phyloP scores from a whole-genome alignment of 2,329 filamentous ascomycete genomes.

The Sporothrix curviconia region DNA sequence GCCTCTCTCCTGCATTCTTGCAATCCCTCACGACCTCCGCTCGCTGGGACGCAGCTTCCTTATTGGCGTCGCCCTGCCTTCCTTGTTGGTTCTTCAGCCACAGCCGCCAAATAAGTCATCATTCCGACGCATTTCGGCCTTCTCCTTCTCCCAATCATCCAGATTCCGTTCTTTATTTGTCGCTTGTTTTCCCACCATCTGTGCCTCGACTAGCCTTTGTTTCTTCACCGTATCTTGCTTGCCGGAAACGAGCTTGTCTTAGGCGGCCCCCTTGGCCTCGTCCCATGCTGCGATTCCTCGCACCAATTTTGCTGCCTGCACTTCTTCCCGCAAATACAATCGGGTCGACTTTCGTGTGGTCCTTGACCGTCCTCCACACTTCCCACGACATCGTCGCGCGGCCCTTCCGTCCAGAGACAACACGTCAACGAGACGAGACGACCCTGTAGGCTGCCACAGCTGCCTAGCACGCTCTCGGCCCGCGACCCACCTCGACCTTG shows the following conservation, averaged over 20 bases:
- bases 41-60: background rate
- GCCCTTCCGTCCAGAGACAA: background rate
- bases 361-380: background rate
- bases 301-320: constrained; percentile 2
- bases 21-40: background rate
- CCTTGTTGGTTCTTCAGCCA: constrained; percentile 7
- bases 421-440: constrained; percentile 3
- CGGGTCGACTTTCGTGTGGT: background rate
- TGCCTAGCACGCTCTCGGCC: background rate
- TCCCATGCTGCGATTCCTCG: background rate
- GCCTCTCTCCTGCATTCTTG: background rate
- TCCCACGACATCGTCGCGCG: background rate
- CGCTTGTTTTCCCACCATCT: too few species aligned
- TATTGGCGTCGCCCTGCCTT: constrained; percentile 2
- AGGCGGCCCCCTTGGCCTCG: background rate
- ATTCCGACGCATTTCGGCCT: background rate
- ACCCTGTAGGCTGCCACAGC: background rate
- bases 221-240: too few species aligned
- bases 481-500: constrained; percentile 3
- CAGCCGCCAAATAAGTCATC: background rate
- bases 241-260: background rate
- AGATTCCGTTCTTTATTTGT: background rate
- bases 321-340: background rate
- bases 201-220: too few species aligned
- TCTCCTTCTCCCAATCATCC: background rate